Evolutionary conservation across 441 rosid genomes (phyloP).

Genomic region (Bruguiera hainesii): DNA sequence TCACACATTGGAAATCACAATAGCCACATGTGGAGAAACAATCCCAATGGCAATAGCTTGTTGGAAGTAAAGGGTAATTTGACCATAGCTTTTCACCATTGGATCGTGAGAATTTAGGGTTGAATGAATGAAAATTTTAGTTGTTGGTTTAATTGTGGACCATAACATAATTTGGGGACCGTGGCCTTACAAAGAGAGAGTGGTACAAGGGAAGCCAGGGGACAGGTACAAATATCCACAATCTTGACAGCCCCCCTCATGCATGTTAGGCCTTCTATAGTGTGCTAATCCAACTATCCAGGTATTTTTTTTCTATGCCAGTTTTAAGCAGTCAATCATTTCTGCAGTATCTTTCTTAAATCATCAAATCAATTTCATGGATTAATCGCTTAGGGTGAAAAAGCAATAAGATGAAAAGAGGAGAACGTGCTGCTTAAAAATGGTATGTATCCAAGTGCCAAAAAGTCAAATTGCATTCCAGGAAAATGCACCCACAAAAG

Average conservation of each 20-base stretch:
- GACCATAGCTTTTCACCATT: background rate
- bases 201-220: background rate
- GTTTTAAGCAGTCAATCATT: too few relatives aligned
- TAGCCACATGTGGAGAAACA: too few relatives aligned
- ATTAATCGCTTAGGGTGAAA: too few relatives aligned
- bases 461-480: constrained; percentile 8
- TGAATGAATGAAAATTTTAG: background rate
- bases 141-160: constrained; percentile 16
- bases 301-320: too few relatives aligned
- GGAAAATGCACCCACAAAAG: constrained; percentile 10
- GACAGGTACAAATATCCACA: background rate
- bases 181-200: constrained; percentile 8
- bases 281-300: background rate
- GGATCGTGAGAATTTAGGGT: constrained; percentile 1
- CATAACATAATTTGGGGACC: constrained; percentile 26
- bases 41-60: background rate
- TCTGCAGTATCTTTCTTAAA: too few relatives aligned
- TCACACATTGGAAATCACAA: too few relatives aligned
- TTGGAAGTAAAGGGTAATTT: background rate
- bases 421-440: too few relatives aligned
- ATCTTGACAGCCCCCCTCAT: background rate
- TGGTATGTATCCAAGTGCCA: too few relatives aligned
- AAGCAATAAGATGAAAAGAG: too few relatives aligned
- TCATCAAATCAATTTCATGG: too few relatives aligned
- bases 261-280: background rate